Conservation (phyloP, 345 rosid species). For the Odontarrhena argentea region DNA sequence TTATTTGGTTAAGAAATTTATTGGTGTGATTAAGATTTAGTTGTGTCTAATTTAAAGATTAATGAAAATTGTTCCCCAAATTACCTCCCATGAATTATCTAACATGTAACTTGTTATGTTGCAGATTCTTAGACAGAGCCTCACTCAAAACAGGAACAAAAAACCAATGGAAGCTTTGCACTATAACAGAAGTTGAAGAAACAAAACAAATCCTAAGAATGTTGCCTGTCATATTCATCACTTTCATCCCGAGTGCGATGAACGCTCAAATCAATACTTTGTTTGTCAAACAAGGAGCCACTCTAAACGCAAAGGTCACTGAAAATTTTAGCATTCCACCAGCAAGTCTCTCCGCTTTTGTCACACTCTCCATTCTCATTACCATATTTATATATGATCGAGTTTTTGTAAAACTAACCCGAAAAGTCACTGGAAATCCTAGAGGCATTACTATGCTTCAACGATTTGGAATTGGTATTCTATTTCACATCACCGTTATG, state of each 20-base stretch:
- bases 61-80: too few species aligned
- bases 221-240: conserved; percentile 61
- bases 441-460: too few species aligned
- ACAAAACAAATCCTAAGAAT: conserved; percentile 81
- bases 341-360: conserved; percentile 64
- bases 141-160: conserved; percentile 53
- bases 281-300: conserved; percentile 72
- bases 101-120: not conserved
- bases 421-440: conserved; percentile 60
- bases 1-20: too few species aligned
- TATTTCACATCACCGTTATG: conserved; percentile 66
- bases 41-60: too few species aligned
- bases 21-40: not conserved
- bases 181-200: conserved; percentile 84
- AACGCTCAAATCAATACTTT: conserved; percentile 57
- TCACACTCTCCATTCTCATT: conserved; percentile 65
- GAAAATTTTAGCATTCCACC: conserved; percentile 66
- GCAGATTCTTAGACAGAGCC: conserved; percentile 70
- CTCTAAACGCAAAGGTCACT: conserved; percentile 74
- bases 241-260: conserved; percentile 61
- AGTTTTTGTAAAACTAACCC: conserved; percentile 48
- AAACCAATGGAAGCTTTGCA: conserved; percentile 59
- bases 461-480: conserved; percentile 42
- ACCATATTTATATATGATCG: conserved; percentile 63
- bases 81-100: too few species aligned